Evolutionary conservation across 495 filamentous ascomycete species (phyloP).

Genomic region (Wilcoxina mikolae): DNA sequence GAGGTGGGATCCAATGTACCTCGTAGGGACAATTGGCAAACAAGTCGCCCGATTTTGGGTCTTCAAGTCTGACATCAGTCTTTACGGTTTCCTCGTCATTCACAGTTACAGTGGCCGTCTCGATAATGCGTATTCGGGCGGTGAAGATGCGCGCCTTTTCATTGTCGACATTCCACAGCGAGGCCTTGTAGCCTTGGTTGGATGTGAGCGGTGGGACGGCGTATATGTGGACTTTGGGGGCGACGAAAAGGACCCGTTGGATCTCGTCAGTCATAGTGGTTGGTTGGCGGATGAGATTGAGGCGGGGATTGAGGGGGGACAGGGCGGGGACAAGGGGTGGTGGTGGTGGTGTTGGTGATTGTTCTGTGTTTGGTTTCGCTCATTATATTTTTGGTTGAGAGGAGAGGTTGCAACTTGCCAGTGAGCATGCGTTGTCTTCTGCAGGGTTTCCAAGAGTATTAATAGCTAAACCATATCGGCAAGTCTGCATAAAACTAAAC

Average conservation of each 20-base stretch:
- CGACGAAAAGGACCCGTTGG: conserved; percentile 62
- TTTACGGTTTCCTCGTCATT: conserved; percentile 41
- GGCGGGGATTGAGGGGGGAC: neutral
- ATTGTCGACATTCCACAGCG: conserved; percentile 55
- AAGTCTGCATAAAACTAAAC: no score
- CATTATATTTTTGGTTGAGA: no score
- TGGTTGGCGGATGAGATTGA: neutral
- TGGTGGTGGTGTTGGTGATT: neutral
- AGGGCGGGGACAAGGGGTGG: neutral
- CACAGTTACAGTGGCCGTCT: conserved; percentile 43
- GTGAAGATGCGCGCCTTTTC: conserved; percentile 64
- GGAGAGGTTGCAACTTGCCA: no score
- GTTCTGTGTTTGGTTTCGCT: no score
- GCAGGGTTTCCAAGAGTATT: no score
- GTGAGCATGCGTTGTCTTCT: no score
- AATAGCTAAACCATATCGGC: no score
- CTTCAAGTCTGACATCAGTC: conserved; percentile 61
- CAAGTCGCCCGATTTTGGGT: conserved; percentile 49
- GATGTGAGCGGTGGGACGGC: conserved; percentile 57
- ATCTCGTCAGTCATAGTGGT: conserved; percentile 44
- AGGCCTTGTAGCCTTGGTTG: conserved; percentile 57
- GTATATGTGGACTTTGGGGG: conserved; percentile 60
- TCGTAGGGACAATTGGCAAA: conserved; percentile 68
- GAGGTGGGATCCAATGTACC: conserved; percentile 2
- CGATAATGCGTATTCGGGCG: conserved; percentile 60